phyloP scores from a whole-genome alignment of 2,329 filamentous ascomycete genomes.

The Malbranchea cinnamomea region DNA sequence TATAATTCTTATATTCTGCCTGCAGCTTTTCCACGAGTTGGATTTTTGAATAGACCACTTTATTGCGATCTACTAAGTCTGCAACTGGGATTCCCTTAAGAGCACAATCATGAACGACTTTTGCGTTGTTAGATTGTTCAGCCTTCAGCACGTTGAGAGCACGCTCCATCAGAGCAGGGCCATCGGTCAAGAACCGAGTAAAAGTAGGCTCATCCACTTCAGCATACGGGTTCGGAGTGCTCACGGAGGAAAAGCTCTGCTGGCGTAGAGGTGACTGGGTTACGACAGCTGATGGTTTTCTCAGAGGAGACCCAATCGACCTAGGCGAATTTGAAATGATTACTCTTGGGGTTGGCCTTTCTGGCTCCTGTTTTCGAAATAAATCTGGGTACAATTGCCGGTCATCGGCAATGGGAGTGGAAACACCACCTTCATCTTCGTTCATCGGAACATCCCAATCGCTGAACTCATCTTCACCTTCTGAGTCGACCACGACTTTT shows the following conservation, averaged over 20 bases:
- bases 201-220: slow-evolving; percentile 13
- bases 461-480: slow-evolving; percentile 15
- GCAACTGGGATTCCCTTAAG: slow-evolving; percentile 21
- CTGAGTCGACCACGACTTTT: slow-evolving; percentile 21
- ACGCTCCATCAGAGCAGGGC: slow-evolving; percentile 14
- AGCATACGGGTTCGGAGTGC: slow-evolving; percentile 2
- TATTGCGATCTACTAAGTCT: slow-evolving; percentile 22
- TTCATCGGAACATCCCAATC: neutral
- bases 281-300: no score
- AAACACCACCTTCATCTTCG: slow-evolving; percentile 11
- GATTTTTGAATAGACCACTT: slow-evolving; percentile 21
- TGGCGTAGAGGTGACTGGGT: no score
- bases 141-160: slow-evolving; percentile 17
- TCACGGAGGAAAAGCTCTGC: no score
- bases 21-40: slow-evolving; percentile 23
- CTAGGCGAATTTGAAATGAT: neutral
- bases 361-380: slow-evolving; percentile 3
- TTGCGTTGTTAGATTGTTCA: slow-evolving; percentile 21
- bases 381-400: slow-evolving; percentile 6
- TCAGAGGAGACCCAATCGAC: no score
- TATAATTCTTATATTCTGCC: slow-evolving; percentile 15
- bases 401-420: neutral
- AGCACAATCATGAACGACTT: slow-evolving; percentile 22
- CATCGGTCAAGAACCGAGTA: slow-evolving; percentile 19
- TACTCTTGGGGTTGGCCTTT: neutral